Percentiles rank a stretch among this genome's conserved stretches.
phyloP scores from a whole-genome alignment of 176 grass and related monocot genomes.

The Chloris gayana region DNA sequence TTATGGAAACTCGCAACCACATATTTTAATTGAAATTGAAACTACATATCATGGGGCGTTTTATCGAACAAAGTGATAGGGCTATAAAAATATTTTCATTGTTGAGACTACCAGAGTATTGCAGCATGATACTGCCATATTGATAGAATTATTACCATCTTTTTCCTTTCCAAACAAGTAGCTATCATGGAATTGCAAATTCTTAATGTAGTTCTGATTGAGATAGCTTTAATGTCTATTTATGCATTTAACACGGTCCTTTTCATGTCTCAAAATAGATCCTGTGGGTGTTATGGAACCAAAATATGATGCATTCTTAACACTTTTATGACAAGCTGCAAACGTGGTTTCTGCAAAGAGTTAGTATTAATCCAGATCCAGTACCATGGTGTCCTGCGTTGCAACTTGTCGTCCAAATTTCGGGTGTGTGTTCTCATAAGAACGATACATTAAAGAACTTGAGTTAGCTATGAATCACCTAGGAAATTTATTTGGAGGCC shows the following conservation, averaged over 20 bases:
- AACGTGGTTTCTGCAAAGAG: neutral
- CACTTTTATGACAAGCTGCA: neutral
- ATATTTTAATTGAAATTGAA: conserved; percentile 6
- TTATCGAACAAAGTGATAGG: neutral
- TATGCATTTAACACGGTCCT: neutral
- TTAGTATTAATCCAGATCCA: neutral
- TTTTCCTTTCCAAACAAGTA: neutral
- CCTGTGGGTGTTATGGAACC: neutral
- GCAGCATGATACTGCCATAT: neutral
- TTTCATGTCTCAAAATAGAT: conserved; percentile 3
- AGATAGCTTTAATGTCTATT: neutral
- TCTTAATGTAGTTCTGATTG: neutral
- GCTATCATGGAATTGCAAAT: neutral
- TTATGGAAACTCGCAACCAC: neutral
- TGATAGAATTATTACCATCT: neutral
- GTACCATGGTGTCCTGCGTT: neutral
- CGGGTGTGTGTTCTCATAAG: neutral
- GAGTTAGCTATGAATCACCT: neutral
- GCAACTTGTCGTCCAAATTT: neutral
- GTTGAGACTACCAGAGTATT: neutral
- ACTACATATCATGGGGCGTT: neutral
- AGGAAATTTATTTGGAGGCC: neutral
- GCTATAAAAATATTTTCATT: too few species aligned
- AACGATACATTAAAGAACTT: neutral
- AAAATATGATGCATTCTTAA: neutral